Conservation (phyloP, 768 basidiomycete genomes). For the Obba rivulosa region DNA sequence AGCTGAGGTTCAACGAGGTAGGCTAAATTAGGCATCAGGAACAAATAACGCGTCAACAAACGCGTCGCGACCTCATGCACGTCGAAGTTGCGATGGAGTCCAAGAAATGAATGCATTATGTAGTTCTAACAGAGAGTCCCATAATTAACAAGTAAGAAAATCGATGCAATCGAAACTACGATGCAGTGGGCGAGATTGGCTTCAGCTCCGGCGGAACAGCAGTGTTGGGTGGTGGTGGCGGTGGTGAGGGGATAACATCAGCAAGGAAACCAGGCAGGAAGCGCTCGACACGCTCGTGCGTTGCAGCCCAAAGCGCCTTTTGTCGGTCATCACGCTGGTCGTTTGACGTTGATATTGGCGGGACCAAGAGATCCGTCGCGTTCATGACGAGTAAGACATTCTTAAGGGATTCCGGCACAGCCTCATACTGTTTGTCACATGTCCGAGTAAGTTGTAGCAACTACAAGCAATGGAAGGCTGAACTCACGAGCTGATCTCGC, state of each 20-base stretch:
- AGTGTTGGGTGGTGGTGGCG: constrained; percentile 12
- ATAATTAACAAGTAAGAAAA: not conserved
- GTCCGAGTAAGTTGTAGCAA: constrained; percentile 1
- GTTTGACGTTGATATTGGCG: constrained; percentile 39
- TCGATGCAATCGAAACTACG: not conserved
- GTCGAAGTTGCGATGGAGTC: too few species aligned
- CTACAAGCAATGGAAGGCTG: not conserved
- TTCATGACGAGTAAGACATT: constrained; percentile 97
- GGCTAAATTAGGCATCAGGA: too few species aligned
- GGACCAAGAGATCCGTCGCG: constrained; percentile 77
- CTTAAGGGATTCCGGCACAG: constrained; percentile 93
- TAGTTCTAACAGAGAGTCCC: not conserved
- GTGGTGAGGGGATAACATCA: constrained; percentile 53
- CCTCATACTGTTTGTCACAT: constrained; percentile 69
- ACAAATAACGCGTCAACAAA: too few species aligned
- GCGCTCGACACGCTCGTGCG: constrained; percentile 80
- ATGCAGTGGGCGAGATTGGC: not conserved
- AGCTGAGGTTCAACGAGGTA: too few species aligned
- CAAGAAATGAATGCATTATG: not conserved
- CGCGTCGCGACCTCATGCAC: too few species aligned
- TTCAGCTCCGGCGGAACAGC: too few species aligned
- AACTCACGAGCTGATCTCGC: constrained; percentile 79
- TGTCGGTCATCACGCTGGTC: constrained; percentile 55
- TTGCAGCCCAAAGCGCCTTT: constrained; percentile 76
- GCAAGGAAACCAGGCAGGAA: constrained; percentile 89